Evolutionary conservation across 495 filamentous ascomycete genomes (phyloP), one percentile per base, ranked within the genome.

Genomic region (Lasiosphaeria ovina): DNA sequence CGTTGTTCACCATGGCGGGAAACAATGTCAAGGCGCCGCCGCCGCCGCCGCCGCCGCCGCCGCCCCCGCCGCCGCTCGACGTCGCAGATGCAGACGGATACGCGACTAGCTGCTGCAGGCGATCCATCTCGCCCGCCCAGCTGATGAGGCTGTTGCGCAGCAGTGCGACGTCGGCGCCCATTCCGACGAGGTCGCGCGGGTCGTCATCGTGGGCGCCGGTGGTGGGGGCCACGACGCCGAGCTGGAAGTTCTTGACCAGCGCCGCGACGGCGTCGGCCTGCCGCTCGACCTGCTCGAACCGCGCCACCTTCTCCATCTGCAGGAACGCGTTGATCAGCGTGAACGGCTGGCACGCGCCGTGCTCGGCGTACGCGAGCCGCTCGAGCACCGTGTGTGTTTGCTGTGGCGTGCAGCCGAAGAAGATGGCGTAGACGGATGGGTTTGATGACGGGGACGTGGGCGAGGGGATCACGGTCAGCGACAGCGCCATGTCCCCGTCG

Each of bases 241-340:
- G n/a, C 42, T 32, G 35, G 44, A 61, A 61, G 52, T 61, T 61
- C 51, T 55, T 35, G 32, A 61, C 34, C 42, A 55, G 33, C 5
- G 40, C 40, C 3, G 44, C n/a, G 7, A 61, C 55, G 3, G 17
- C 51, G n/a, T 55, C 45, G 24, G 34, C 58, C 17, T 61, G 48
- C 6, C 32, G 44, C 40, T 55, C 34, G 33, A 61, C 51, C n/a
- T 61, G 45, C 10, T 61, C 51, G 51, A 61, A 61, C 31, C 58
- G 51, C 0, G 50, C n/a, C 7, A 49, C 17, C 31, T 61, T 61
- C 24, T 58, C 56, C 3, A 58, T 31, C 56, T 58, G 47, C 44
- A 58, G 49, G 56, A 58, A 58, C 8, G 56, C n/a, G 33, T 58
- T 58, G 56, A 58, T 58, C 1, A 58, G 47, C 2, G 47, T 58